phyloP scores from a whole-genome alignment of 257 asterid genomes.

The Verbascum thapsus region DNA sequence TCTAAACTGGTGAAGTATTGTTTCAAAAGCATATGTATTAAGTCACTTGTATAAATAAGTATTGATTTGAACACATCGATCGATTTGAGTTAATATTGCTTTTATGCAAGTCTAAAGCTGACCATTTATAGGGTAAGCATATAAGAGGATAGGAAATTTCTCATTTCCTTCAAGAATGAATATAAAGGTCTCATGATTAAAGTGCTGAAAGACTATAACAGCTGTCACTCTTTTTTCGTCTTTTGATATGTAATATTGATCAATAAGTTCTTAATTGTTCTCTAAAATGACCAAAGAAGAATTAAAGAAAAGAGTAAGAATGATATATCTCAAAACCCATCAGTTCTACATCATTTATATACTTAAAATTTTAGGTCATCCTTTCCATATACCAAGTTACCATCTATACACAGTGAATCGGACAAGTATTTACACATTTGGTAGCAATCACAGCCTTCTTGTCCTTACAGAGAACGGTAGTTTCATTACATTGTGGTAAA shows the following conservation, averaged over 20 bases:
- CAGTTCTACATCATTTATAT: background rate
- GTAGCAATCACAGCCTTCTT: no score
- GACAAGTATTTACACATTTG: background rate
- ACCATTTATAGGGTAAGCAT: background rate
- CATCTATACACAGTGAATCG: background rate
- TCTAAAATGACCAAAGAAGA: constrained; percentile 12
- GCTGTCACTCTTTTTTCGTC: background rate
- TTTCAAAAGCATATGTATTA: background rate
- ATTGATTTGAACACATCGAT: background rate
- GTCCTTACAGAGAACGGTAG: no score
- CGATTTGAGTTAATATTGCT: constrained; percentile 10
- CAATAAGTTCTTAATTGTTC: background rate
- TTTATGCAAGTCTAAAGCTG: background rate
- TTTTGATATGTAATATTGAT: background rate
- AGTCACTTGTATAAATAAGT: constrained; percentile 3
- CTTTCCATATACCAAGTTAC: background rate
- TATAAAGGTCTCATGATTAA: background rate
- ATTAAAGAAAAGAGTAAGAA: constrained; percentile 12
- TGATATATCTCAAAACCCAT: background rate
- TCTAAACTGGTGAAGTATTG: constrained; percentile 10
- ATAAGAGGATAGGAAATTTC: background rate
- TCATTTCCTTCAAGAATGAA: constrained; percentile 6
- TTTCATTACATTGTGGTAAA: no score
- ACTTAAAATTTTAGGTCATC: background rate
- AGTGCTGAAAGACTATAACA: constrained; percentile 9